Conservation (phyloP, 768 basidiomycete genomes). For the Lentinula edodes region DNA sequence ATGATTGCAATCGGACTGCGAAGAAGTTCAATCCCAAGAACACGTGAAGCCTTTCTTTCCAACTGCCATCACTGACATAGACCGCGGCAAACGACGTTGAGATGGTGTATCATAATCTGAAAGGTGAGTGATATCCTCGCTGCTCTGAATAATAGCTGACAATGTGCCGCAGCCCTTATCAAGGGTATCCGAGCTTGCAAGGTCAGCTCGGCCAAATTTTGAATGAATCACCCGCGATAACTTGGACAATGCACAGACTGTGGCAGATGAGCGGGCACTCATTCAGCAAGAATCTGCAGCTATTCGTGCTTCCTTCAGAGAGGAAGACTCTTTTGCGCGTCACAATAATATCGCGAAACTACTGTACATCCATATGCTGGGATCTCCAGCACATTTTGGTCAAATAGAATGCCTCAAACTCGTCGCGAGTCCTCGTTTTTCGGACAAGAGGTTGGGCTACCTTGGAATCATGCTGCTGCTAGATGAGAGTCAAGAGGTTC, state of each 20-base stretch:
- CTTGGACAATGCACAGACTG: conserved; percentile 51
- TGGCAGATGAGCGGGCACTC: conserved; percentile 95
- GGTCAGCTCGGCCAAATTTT: conserved; percentile 34
- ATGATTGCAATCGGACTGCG: not conserved
- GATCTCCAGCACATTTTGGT: conserved; percentile 97
- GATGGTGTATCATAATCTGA: conserved; percentile 86
- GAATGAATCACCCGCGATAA: conserved; percentile 18
- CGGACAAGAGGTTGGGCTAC: conserved; percentile 95
- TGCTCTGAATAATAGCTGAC: conserved; percentile 17
- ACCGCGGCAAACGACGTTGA: not conserved
- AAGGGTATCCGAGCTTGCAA: conserved; percentile 98
- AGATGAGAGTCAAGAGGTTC: conserved; percentile 96
- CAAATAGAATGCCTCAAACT: conserved; percentile 97
- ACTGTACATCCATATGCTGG: conserved; percentile 98
- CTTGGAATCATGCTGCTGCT: conserved; percentile 96
- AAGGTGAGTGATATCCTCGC: conserved; percentile 43
- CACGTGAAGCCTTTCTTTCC: not conserved
- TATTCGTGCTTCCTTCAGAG: conserved; percentile 93
- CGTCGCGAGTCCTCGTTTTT: conserved; percentile 91
- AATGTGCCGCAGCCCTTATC: conserved; percentile 67
- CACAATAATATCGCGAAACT: conserved; percentile 98
- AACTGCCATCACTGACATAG: not conserved
- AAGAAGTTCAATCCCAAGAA: not conserved
- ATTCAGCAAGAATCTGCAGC: conserved; percentile 98
- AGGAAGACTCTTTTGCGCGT: conserved; percentile 92